Evolutionary conservation across 2,329 filamentous ascomycete species (phyloP), one percentile per base, ranked within the genome.

Genomic region (Paraphoma sp.): DNA sequence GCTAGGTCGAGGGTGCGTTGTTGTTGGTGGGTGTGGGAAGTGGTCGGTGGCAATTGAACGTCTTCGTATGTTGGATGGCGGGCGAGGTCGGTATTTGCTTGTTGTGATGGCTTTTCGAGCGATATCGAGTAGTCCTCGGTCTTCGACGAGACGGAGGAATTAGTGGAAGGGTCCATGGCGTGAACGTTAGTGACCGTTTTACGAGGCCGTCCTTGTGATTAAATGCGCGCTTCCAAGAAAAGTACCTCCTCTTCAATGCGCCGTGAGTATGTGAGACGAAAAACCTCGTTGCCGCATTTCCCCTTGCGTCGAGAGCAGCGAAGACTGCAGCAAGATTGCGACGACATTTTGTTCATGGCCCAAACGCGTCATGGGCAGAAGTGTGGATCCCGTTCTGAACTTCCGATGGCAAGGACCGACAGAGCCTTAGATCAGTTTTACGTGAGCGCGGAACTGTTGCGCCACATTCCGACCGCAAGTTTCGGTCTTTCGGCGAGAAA

Each of bases 1-100:
- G 63, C 59, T 3, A 65, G 36, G 38, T 67, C 65, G 14, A 64
- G 53, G 38, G 56, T 51, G 9, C 48, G 29, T 2, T 54, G 9
- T 11, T 48, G 42, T 23, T 49, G 48, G 18, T 40, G 43, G 8
- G 33, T 28, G 1, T 11, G 41, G 17, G 33, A n/a, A 28, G 12
- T 17, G n/a, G 33, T 11, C 12, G 14, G 10, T 49, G 16, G 30
- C 4, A 49, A 4, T 28, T 33, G 5, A 12, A 38, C n/a, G 23
- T 51, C 36, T 17, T 45, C 33, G 9, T 17, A 11, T 30, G 47
- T 52, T 28, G 23, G 3, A 18, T n/a, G 30, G 23, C 16, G 23
- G 10, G 9, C 33, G 33, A 36, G 33, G 9, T 36, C 6, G 7
- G 9, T 14, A 36, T 36, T 14, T 36, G 33, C 33, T 36, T 10